Base-by-base conservation (phyloP, 2,329 filamentous ascomycete species). In the Xylaria digitata region DNA sequence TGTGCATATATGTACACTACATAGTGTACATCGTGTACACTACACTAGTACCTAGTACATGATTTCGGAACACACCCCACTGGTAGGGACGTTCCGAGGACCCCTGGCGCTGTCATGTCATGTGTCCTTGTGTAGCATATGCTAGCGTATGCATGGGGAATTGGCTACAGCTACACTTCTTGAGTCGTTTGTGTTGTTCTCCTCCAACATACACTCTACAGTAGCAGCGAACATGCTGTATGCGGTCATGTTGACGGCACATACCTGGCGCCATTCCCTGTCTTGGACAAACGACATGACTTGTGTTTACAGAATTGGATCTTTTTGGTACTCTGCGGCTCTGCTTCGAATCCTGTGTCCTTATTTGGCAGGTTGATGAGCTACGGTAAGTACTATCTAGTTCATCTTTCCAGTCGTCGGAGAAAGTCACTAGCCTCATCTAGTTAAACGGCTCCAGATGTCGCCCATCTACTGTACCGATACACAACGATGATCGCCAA, bases 91-190 rank as follows among this genome's bases (percentile, higher is more conserved):
- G 63, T 68, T 68, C 66, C 66, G 66, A 68, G 50, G 45, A 68
- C 63, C 66, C 66, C 63, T 68, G 66, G 59, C 56, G 61, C 56
- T 61, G 57, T 61, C 65, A 64, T 67, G 65, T 68, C 65, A 68
- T 68, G 66, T 68, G 66, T 66, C 62, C 58, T 65, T 62, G 58
- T 68, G 66, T 63, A 66, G 66, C 66, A 68, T 60, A 61, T 57
- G 52, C 60, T 63, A 63, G 60, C 45, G 60, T 63, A 57, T 65
- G 66, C 61, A 61, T 45, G 65, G 56, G 55, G 52, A 37, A 50
- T 52, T 65, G 45, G 63, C 52, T 40, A 57, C 45, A 50, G 37
- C 53, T 55, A 23, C 45, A 37, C 34, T 48, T 61, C 23, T 32
- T 45, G 37, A 49, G 42, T 40, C 43, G 40, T 52, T n/a, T 58